Base-by-base conservation (phyloP, 495 filamentous ascomycete species). In the Hypoxylon lienhwacheense region DNA sequence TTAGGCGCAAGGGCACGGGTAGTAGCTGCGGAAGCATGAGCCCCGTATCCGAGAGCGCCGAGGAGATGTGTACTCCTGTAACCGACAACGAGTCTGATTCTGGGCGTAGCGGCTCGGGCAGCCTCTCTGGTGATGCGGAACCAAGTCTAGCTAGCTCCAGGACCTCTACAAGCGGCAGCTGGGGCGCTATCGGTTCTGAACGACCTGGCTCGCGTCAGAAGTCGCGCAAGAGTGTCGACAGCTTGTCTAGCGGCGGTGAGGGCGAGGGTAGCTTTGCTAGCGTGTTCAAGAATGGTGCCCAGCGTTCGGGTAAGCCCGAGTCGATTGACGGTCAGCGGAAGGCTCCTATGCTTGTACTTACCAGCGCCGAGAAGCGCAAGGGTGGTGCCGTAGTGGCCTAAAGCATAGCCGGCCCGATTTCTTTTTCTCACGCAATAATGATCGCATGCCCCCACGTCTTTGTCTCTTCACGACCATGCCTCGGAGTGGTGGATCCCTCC, bases 281-380 rank as follows among this genome's bases (percentile, higher is more conserved):
- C 34, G 74, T 81, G n/a, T 77, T 82, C 58, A 82, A 82, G 76
- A 76, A 76, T 37, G 69, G 74, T 33, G 66, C 67, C 37, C 72
- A 74, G 64, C 79, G 73, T 48, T 69, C 60, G 8, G 44, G 46
- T 53, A 77, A 80, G 68, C 55, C 61, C 7, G 74, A 77, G 42
- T 65, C 68, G 14, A 72, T 70, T 59, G 78, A 80, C 31, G 84
- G 84, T 39, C 80, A 85, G 66, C 86, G 88, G 66, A 92, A 85
- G 80, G 87, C 86, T 40, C 85, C 90, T 7, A 85, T 90, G 79
- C 82, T 96, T 68, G 86, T 97, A 53, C 79, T 96, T 39, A 90
- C 85, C 49, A 90, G 84, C 66, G 89, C 88, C 48, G 90, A 95
- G 74, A 96, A 96, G 83, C 86, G 91, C 66, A 96, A 90, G 77